A percentile compares a stretch with the other conserved stretches of the same genome.
phyloP scores from a whole-genome alignment of 306 rosid species.

The Casuarina glauca region DNA sequence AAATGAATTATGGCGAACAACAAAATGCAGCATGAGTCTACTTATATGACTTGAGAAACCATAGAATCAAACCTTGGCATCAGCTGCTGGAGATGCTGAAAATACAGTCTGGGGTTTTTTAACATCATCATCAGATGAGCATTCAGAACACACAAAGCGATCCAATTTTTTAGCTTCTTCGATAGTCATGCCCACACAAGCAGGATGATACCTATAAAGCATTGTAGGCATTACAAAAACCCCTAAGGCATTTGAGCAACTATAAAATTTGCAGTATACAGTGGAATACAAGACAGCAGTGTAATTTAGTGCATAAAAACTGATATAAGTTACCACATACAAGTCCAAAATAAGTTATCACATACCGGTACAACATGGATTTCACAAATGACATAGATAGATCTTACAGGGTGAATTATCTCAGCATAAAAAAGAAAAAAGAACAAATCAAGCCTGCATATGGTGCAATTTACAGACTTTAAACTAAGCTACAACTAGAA shows the following conservation, averaged over 20 bases:
- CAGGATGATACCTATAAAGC: constrained; percentile 88
- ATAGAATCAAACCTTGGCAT: constrained; percentile 58
- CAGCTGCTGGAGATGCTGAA: constrained; percentile 54
- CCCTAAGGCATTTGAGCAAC: background rate
- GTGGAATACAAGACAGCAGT: background rate
- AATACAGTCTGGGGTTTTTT: constrained; percentile 52
- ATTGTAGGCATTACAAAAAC: constrained; percentile 31
- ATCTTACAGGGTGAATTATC: background rate
- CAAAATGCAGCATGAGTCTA: constrained; percentile 2
- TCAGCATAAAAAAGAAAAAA: background rate
- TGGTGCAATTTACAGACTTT: constrained; percentile 6
- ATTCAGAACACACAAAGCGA: constrained; percentile 81
- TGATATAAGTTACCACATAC: background rate
- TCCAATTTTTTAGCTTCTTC: constrained; percentile 85
- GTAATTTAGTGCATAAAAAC: constrained; percentile 6
- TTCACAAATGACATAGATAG: too few relatives aligned
- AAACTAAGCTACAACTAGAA: constrained; percentile 9
- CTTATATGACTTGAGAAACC: background rate
- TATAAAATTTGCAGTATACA: constrained; percentile 6
- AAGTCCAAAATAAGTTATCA: background rate
- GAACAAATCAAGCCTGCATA: constrained; percentile 13
- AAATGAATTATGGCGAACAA: constrained; percentile 7
- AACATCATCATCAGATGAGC: constrained; percentile 65
- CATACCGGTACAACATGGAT: background rate
- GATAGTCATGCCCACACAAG: constrained; percentile 85